Percentiles rank a stretch among this genome's conserved stretches.
These are phyloP conservation scores for Ophiobolus disseminans DNA, from an alignment of 2,329 filamentous ascomycete species.

Conservation along the genomic window DNA sequence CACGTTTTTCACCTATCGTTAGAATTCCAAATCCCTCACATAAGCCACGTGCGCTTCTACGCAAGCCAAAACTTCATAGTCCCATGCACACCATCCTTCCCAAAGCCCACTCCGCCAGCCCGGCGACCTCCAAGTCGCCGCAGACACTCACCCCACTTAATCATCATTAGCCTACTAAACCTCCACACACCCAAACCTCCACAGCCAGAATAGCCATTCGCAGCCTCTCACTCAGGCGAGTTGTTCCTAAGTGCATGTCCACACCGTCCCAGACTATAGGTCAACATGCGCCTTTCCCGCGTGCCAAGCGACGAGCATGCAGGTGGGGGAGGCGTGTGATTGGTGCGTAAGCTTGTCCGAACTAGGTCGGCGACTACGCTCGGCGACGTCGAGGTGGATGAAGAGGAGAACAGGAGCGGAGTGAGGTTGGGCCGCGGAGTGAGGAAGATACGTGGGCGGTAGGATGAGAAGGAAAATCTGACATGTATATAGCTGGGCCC, in stretches of 20 bases:
- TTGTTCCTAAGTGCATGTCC: neutral
- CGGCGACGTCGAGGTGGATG: constrained; percentile 21
- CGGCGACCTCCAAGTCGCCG: neutral
- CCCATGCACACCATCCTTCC: neutral
- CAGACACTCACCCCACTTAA: neutral
- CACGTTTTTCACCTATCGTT: neutral
- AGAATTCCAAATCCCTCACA: constrained; percentile 2
- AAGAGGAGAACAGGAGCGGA: too few relatives aligned
- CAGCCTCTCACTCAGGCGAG: too few relatives aligned
- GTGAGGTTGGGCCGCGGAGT: neutral
- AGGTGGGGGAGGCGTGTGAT: constrained; percentile 7
- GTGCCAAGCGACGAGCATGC: constrained; percentile 9
- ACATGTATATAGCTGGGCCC: too few relatives aligned
- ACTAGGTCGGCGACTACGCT: constrained; percentile 26
- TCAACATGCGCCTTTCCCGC: constrained; percentile 18
- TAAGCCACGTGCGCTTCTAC: neutral
- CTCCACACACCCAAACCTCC: neutral
- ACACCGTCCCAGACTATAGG: constrained; percentile 13
- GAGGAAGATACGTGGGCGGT: neutral
- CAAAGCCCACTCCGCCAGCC: neutral
- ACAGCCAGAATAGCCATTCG: neutral
- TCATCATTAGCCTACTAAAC: neutral
- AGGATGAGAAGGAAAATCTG: neutral
- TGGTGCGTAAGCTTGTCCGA: constrained; percentile 17
- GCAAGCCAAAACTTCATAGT: neutral